These are phyloP conservation scores for Gloeostereum incarnatum DNA, from an alignment of 768 basidiomycete species.

Conservation along the genomic window DNA sequence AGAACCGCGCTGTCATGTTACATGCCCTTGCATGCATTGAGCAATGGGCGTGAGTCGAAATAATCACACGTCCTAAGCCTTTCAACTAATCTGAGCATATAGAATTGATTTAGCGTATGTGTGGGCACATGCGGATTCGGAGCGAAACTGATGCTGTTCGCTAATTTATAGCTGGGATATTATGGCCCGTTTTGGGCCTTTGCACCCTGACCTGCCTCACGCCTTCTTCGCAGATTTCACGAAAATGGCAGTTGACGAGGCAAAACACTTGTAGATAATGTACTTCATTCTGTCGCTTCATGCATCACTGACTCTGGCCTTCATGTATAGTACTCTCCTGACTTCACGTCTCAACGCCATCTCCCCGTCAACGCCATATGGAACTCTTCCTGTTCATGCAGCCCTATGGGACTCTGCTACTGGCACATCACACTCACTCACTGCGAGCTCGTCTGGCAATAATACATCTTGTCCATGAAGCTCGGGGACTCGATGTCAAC, in stretches of 20 bases:
- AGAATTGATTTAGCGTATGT: constrained; percentile 71
- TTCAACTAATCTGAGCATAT: background rate
- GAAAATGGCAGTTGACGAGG: constrained; percentile 80
- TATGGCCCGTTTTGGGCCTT: constrained; percentile 66
- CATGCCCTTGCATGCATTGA: constrained; percentile 83
- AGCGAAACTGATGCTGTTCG: background rate
- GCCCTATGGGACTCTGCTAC: constrained; percentile 74
- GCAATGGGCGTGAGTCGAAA: constrained; percentile 70
- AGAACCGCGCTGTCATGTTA: constrained; percentile 64
- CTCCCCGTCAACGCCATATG: constrained; percentile 61
- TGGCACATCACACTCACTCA: constrained; percentile 56
- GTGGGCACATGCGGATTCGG: background rate
- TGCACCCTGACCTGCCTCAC: constrained; percentile 49
- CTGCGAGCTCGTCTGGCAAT: constrained; percentile 69
- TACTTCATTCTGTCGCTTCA: background rate
- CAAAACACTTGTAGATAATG: constrained; percentile 67
- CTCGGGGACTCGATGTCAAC: constrained; percentile 77
- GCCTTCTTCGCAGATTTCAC: constrained; percentile 78
- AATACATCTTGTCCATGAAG: constrained; percentile 82
- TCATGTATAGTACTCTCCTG: constrained; percentile 44
- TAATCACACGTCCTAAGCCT: background rate
- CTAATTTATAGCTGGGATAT: constrained; percentile 60
- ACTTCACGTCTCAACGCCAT: constrained; percentile 50
- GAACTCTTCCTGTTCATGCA: constrained; percentile 66
- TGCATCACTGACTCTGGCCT: background rate